phyloP scores from a whole-genome alignment of 441 rosid species.

The Macaranga tanarius region DNA sequence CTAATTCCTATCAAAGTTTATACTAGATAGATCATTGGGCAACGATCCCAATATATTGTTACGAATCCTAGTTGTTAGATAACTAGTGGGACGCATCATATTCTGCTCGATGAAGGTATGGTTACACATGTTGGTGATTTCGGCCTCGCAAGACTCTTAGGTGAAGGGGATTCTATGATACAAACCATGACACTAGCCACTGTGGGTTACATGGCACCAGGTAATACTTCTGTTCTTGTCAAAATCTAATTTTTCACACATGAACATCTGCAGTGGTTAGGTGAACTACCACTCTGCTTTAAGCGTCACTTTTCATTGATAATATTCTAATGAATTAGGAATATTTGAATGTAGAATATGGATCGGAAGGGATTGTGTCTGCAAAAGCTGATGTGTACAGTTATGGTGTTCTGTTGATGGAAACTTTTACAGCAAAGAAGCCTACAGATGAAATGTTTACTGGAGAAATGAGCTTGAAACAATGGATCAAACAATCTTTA shows the following conservation, averaged over 20 bases:
- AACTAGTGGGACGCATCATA: no score
- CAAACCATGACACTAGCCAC: slow-evolving; percentile 21
- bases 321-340: neutral
- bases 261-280: no score
- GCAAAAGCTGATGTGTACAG: slow-evolving; percentile 29
- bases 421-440: slow-evolving; percentile 21
- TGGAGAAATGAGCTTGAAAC: neutral
- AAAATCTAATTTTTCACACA: neutral
- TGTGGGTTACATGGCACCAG: slow-evolving; percentile 32
- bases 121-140: slow-evolving; percentile 13
- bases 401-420: slow-evolving; percentile 28
- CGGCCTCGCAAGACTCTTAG: slow-evolving; percentile 18
- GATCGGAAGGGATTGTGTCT: slow-evolving; percentile 21
- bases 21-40: no score
- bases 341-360: slow-evolving; percentile 19
- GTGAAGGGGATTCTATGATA: slow-evolving; percentile 1
- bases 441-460: slow-evolving; percentile 26
- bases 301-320: neutral
- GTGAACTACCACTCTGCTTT: no score
- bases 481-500: slow-evolving; percentile 10
- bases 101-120: neutral
- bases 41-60: no score
- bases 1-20: no score
- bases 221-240: neutral
- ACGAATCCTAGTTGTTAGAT: no score